Evolutionary conservation across 2,329 filamentous ascomycete genomes (phyloP).

Genomic region (Bipolaris bicolor): DNA sequence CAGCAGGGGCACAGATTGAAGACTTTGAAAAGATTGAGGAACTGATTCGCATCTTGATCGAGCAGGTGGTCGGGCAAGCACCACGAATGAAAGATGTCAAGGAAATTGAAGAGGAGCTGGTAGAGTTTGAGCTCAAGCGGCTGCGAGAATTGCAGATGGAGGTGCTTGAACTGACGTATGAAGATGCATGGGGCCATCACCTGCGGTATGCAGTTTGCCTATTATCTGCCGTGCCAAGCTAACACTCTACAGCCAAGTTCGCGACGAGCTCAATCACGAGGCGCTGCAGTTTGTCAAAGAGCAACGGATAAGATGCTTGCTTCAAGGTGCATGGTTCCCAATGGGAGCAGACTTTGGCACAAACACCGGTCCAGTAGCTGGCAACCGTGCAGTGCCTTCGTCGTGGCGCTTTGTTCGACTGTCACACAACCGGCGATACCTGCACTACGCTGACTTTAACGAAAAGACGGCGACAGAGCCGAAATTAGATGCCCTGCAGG

Average conservation of each 20-base stretch:
- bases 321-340: slow-evolving; percentile 89
- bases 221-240: slow-evolving; percentile 19
- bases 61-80: slow-evolving; percentile 85
- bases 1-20: slow-evolving; percentile 79
- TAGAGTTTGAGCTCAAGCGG: slow-evolving; percentile 78
- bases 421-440: slow-evolving; percentile 86
- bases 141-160: slow-evolving; percentile 92
- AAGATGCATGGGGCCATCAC: slow-evolving; percentile 92
- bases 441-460: slow-evolving; percentile 89
- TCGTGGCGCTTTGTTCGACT: slow-evolving; percentile 85
- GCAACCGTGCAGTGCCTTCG: slow-evolving; percentile 54
- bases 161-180: slow-evolving; percentile 85
- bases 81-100: slow-evolving; percentile 80
- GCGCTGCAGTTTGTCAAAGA: slow-evolving; percentile 96
- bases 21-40: slow-evolving; percentile 96
- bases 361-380: slow-evolving; percentile 55
- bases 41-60: slow-evolving; percentile 84
- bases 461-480: slow-evolving; percentile 69
- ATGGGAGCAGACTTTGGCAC: slow-evolving; percentile 57
- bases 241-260: slow-evolving; percentile 67
- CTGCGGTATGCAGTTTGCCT: slow-evolving; percentile 59
- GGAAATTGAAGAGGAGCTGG: slow-evolving; percentile 87
- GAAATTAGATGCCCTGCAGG: slow-evolving; percentile 71
- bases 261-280: slow-evolving; percentile 88
- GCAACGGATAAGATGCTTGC: slow-evolving; percentile 86